Conservation (phyloP, 73 alveolate genomes). For the Effrenium voratum region DNA sequence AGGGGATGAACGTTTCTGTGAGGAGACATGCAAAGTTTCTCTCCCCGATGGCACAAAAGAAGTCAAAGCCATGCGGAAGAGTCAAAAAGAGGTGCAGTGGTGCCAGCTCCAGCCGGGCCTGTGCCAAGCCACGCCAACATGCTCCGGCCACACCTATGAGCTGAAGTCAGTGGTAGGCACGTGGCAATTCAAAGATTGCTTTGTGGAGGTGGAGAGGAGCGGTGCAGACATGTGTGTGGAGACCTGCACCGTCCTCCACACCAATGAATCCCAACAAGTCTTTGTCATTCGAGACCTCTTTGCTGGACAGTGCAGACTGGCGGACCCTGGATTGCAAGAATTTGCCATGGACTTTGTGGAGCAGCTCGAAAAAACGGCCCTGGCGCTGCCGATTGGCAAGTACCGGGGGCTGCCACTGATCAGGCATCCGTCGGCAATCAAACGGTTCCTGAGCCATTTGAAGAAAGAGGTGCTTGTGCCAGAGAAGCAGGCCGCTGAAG, state of each 20-base stretch:
- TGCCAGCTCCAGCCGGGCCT: not conserved
- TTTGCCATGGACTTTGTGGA: not conserved
- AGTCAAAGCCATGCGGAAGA: not conserved
- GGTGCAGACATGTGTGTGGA: not conserved
- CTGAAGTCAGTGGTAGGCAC: not conserved
- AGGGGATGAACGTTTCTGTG: not conserved
- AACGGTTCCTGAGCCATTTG: not conserved
- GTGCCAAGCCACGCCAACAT: not conserved
- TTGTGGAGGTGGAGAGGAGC: not conserved
- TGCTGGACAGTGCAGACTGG: not conserved
- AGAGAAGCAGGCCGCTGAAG: not conserved
- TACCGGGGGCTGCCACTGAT: not conserved
- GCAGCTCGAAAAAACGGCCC: not conserved
- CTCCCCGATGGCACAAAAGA: not conserved
- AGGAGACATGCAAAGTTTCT: not conserved
- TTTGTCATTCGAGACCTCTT: not conserved
- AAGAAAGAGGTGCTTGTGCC: not conserved
- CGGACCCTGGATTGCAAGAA: not conserved
- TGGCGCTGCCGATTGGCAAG: not conserved
- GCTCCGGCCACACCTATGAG: slow-evolving; percentile 22
- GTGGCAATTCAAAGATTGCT: slow-evolving; percentile 18
- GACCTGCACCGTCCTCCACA: not conserved
- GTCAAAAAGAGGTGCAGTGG: not conserved
- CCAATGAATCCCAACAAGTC: not conserved
- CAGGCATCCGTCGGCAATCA: not conserved